Evolutionary conservation across 192 early-diverging fungal species (phyloP).

Genomic region (Irineochytrium annulatum): DNA sequence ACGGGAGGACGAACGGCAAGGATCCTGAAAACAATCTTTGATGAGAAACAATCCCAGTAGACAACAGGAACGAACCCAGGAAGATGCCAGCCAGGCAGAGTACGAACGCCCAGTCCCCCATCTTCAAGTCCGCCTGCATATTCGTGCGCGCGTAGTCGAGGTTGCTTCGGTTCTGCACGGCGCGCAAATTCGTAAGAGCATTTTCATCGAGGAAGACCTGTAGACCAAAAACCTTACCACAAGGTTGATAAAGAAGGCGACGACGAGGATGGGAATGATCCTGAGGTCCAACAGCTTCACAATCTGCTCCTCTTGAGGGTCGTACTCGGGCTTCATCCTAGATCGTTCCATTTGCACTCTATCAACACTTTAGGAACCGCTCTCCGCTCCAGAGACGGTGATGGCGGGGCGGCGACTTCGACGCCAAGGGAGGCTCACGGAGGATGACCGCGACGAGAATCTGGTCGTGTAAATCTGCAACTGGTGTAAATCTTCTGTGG

Average conservation of each 20-base stretch:
- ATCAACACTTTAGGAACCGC: too few species aligned
- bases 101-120: constrained; percentile 2
- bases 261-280: constrained; percentile 27
- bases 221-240: constrained; percentile 11
- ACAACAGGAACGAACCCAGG: constrained; percentile 4
- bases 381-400: too few species aligned
- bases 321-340: constrained; percentile 43
- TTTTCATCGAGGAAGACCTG: neutral
- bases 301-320: constrained; percentile 35
- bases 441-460: too few species aligned
- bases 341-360: too few species aligned
- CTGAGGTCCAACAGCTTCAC: constrained; percentile 26
- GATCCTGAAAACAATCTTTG: constrained; percentile 7
- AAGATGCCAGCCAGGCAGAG: constrained; percentile 11
- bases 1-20: constrained; percentile 12
- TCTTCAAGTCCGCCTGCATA: neutral
- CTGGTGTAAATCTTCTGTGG: too few species aligned
- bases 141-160: constrained; percentile 11
- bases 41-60: too few species aligned
- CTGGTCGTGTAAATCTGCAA: too few species aligned
- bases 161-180: constrained; percentile 9
- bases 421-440: too few species aligned
- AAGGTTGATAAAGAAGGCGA: constrained; percentile 10
- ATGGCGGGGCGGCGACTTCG: too few species aligned
- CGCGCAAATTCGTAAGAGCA: neutral